These are phyloP conservation scores for Boletus pseudopeckii DNA, from an alignment of 768 basidiomycete species.

Conservation along the genomic window DNA sequence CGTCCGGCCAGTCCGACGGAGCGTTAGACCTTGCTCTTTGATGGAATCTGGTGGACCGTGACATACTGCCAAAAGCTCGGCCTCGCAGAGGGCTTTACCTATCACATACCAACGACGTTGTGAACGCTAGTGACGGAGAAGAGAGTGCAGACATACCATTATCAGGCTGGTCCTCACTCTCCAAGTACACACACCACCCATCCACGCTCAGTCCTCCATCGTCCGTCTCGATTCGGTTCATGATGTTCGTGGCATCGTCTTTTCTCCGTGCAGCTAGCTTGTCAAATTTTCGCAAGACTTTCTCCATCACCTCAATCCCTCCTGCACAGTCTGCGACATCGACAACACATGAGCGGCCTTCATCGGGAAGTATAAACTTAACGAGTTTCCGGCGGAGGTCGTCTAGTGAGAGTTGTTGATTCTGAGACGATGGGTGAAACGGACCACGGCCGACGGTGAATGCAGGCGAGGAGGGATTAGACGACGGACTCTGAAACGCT, in stretches of 20 bases:
- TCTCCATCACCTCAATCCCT: constrained; percentile 84
- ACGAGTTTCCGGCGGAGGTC: constrained; percentile 82
- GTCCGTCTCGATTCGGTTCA: constrained; percentile 60
- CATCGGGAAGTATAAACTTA: constrained; percentile 85
- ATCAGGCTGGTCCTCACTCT: constrained; percentile 51
- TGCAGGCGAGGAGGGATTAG: constrained; percentile 47
- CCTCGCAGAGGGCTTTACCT: constrained; percentile 79
- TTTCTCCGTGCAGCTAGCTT: constrained; percentile 48
- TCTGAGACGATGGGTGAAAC: constrained; percentile 46
- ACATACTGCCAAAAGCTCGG: constrained; percentile 78
- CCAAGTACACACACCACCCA: constrained; percentile 85
- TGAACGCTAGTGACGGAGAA: background rate
- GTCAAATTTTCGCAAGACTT: constrained; percentile 86
- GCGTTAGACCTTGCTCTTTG: constrained; percentile 73
- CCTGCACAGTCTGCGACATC: constrained; percentile 77
- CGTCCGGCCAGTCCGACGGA: constrained; percentile 52
- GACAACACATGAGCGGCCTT: constrained; percentile 71
- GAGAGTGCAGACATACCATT: constrained; percentile 38
- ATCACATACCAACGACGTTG: background rate
- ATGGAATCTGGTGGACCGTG: constrained; percentile 74
- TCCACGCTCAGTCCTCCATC: constrained; percentile 79
- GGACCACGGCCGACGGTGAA: constrained; percentile 62
- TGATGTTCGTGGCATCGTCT: constrained; percentile 42
- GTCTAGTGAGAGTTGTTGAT: constrained; percentile 55
- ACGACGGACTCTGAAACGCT: constrained; percentile 38